Base-by-base conservation (phyloP, 1,284 basidiomycete genomes). In the Tetrapyrgos nigripes region DNA sequence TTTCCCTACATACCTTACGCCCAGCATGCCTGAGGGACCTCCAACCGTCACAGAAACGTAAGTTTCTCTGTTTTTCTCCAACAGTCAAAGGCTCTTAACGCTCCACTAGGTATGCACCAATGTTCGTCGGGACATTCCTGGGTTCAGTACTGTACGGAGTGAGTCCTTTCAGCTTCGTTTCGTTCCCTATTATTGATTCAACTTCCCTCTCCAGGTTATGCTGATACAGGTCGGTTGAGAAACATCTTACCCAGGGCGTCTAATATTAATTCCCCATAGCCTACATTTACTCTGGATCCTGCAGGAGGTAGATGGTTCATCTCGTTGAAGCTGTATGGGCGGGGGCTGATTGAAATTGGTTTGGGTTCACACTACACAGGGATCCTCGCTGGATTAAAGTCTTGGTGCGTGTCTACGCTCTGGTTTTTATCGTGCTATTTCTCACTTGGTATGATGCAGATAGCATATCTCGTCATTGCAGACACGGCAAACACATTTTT, bases 401-500 rank as follows among this genome's bases (percentile, higher is more conserved):
- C n/a, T n/a, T n/a, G n/a, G n/a, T n/a, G n/a, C n/a, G n/a, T n/a
- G n/a, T n/a, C n/a, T n/a, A n/a, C n/a, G n/a, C n/a, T n/a, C n/a
- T n/a, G n/a, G n/a, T n/a, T n/a, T n/a, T n/a, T n/a, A n/a, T n/a
- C n/a, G n/a, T n/a, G n/a, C n/a, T n/a, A n/a, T n/a, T n/a, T n/a
- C n/a, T n/a, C n/a, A n/a, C n/a, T n/a, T n/a, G n/a, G n/a, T n/a
- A n/a, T n/a, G n/a, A n/a, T n/a, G n/a, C 48, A 73, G 71, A 65
- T 71, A 21, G 50, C 62, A 14, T 73, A 73, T 58, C 59, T 73
- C 2, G 69, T 71, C 19, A 45, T 71, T 17, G 62, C 68, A 2
- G 74, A 76, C 51, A 68, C 68, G 0, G 33, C 63, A 3, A 71
- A 73, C 50, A 71, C 72, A 1, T 67, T 43, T 0, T 66, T 70